phyloP scores from a whole-genome alignment of 2,329 filamentous ascomycete genomes.

The Exophiala dermatitidis region DNA sequence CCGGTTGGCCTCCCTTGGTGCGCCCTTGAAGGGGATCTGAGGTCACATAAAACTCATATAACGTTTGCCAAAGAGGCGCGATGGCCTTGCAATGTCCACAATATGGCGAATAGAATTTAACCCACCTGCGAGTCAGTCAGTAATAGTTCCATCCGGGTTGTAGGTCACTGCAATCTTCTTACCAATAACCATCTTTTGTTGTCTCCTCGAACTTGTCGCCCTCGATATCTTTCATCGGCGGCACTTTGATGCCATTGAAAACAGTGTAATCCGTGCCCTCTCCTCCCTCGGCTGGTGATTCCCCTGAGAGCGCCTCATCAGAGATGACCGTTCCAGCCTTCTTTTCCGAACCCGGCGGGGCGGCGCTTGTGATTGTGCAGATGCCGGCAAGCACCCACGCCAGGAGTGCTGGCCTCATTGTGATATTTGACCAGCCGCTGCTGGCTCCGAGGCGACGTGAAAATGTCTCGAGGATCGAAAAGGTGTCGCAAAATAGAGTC shows the following conservation, averaged over 20 bases:
- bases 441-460: not conserved
- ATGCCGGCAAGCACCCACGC: conserved; percentile 23
- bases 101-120: conserved; percentile 48
- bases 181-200: conserved; percentile 49
- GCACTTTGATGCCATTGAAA: conserved; percentile 48
- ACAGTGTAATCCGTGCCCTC: conserved; percentile 33
- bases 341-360: conserved; percentile 17
- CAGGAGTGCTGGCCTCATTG: conserved; percentile 26
- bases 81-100: conserved; percentile 68
- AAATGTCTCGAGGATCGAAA: not conserved
- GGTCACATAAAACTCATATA: conserved; percentile 91
- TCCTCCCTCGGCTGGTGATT: conserved; percentile 26
- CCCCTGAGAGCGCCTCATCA: conserved; percentile 19
- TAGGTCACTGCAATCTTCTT: conserved; percentile 19
- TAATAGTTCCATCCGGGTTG: not conserved
- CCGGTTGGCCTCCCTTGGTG: conserved; percentile 42
- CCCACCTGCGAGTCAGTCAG: conserved; percentile 36
- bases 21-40: conserved; percentile 60
- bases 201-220: conserved; percentile 43
- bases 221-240: conserved; percentile 43
- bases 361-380: conserved; percentile 13
- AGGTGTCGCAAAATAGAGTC: not conserved
- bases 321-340: conserved; percentile 9
- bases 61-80: conserved; percentile 79
- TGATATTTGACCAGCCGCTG: conserved; percentile 7